Evolutionary conservation across 805 yeast genomes (phyloP), one percentile per base, ranked within the genome.

Genomic region (Cyberlindnera maclurae): DNA sequence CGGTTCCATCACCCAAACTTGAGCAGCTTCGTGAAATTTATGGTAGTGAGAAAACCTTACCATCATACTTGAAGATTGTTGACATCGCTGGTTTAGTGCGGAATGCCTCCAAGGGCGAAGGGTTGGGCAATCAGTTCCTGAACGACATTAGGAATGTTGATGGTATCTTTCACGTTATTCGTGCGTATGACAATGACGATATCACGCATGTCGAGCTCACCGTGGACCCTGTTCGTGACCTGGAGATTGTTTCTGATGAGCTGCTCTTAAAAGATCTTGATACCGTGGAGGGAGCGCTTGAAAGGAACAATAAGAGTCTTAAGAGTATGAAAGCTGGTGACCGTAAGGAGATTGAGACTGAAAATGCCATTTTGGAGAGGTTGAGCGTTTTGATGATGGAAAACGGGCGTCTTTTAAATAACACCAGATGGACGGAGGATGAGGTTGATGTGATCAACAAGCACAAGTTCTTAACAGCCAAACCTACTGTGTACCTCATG

Each of bases 81-180:
- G 94, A 83, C 58, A 83, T 83, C 57, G 94, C 94, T 12, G 94
- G 94, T 37, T 67, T 83, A 45, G 82, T 87, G 34, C 76, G 79
- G 60, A 86, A 85, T 55, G 94, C 94, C 4, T 74, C 82, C n/a
- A 72, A 75, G 36, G 94, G 94, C 45, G 87, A 80, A 63, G 94
- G 94, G 38, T 66, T 83, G 46, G 94, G 94, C 39, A 82, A 83
- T 61, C 83, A 82, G 51, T 83, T 83, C 64, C 68, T 83, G 55
- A 76, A 82, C 47, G 83, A 83, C 62, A 83, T 83, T 44, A 69
- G 85, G 59, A 80, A 79, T 39, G 90, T 82, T 26, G 93, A 83
- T 67, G 88, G 88, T 29, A 78, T 83, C 36, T 82, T 77, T 59
- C 93, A 83, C 56, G 80, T 83, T 37, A 85, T 82, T 9, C 70